Conservation (phyloP, 495 filamentous ascomycete genomes). For the Aspergillus asperescens region DNA sequence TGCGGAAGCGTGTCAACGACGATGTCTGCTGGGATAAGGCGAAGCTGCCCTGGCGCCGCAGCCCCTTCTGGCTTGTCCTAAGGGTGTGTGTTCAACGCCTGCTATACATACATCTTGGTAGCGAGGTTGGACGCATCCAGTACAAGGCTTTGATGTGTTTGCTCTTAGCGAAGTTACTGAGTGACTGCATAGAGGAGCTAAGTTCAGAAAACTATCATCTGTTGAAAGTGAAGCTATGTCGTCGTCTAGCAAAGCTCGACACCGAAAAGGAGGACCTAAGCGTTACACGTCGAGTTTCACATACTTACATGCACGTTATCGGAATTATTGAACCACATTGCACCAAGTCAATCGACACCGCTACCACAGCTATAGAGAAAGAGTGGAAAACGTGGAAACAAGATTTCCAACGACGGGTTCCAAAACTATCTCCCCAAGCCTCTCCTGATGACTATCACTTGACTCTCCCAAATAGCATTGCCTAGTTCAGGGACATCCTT, state of each 20-base stretch:
- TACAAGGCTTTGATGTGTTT: conserved; percentile 56
- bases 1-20: conserved; percentile 56
- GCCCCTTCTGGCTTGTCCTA: conserved; percentile 54
- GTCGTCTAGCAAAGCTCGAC: conserved; percentile 58
- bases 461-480: conserved; percentile 41
- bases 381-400: conserved; percentile 32
- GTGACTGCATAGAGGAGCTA: conserved; percentile 26
- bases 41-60: conserved; percentile 52
- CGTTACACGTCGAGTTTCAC: not conserved
- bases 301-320: conserved; percentile 19
- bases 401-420: conserved; percentile 25
- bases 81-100: conserved; percentile 50
- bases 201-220: conserved; percentile 27
- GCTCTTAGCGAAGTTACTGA: conserved; percentile 40
- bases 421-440: conserved; percentile 34
- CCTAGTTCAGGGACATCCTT: conserved; percentile 31
- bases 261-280: conserved; percentile 21
- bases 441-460: conserved; percentile 26
- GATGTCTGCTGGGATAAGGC: conserved; percentile 46
- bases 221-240: conserved; percentile 52
- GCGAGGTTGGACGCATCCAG: conserved; percentile 39
- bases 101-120: conserved; percentile 41
- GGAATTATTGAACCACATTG: conserved; percentile 18
- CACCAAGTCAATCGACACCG: conserved; percentile 21
- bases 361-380: conserved; percentile 6